These are phyloP conservation scores for Colletotrichum sp. DNA, from an alignment of 2,329 filamentous ascomycete genomes.

Conservation along the genomic window DNA sequence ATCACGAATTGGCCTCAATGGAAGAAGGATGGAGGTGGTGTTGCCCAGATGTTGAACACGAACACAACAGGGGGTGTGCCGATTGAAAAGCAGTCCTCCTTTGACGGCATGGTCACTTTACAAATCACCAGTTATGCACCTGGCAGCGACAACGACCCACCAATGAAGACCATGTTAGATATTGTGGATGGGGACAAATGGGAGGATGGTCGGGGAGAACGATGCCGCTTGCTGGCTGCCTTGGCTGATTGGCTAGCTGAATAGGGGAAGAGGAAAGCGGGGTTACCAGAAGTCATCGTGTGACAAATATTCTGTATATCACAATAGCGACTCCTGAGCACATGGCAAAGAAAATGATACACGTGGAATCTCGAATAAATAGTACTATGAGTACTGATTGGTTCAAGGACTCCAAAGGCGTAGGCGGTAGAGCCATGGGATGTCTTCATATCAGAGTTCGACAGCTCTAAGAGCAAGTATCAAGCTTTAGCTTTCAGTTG, in stretches of 20 bases:
- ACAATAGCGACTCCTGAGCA: not conserved
- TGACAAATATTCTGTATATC: not conserved
- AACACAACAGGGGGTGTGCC: constrained; percentile 5
- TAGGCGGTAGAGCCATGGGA: not conserved
- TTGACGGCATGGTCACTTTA: constrained; percentile 11
- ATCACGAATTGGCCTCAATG: not conserved
- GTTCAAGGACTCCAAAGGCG: not conserved
- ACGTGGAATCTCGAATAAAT: too few relatives aligned
- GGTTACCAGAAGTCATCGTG: not conserved
- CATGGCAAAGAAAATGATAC: not conserved
- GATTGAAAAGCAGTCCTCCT: not conserved
- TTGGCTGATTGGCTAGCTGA: not conserved
- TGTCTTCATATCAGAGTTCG: not conserved
- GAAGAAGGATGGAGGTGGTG: not conserved
- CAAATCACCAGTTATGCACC: not conserved
- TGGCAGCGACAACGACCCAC: not conserved
- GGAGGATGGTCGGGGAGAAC: constrained; percentile 8
- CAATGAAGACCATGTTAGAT: not conserved
- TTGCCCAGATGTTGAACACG: not conserved
- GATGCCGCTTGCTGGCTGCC: not conserved
- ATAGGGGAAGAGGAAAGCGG: not conserved
- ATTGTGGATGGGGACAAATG: not conserved
- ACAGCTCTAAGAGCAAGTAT: accelerated
- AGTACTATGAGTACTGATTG: not conserved
- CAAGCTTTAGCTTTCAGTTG: not conserved